Evolutionary conservation across 306 rosid species (phyloP), one percentile per base, ranked within the genome.

Genomic region (Quercus variabilis): DNA sequence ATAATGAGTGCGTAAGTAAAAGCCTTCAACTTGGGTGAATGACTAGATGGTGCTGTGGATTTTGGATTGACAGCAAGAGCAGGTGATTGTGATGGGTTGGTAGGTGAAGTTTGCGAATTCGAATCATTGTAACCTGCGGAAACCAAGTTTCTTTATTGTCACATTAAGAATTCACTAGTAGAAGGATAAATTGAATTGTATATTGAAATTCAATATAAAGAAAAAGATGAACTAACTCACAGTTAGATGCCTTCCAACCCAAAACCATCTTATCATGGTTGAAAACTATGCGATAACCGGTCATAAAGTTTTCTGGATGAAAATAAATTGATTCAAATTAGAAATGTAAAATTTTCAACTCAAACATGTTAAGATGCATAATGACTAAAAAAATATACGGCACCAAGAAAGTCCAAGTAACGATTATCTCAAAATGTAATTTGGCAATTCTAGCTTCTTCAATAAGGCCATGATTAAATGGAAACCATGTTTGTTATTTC

Each of bases 231-330:
- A 76, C 5, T 77, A 52, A 85, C 98, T 88, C 80, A 94, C 98
- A 94, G 21, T 92, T 28, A 3, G 95, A 86, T 64, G 72, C 80
- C 70, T 77, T 90, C 99, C 99, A 96, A 71, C 97, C 93, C 35
- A 96, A 76, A 30, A 86, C 74, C 86, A 63, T 90, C 84, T 85
- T 90, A 49, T 91, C 91, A 18, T 98, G 97, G 74, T 96, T 95
- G 69, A 96, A 96, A 64, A 86, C 73, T 55, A 96, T 57, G 6
- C 82, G 89, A 82, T 96, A 96, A 57, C 98, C 97, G 49, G 96
- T 89, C 99, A 96, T 96, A 90, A 96, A 91, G 90, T 96, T 93
- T 60, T 91, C 99, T 93, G 94, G 92, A 85, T 64, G 73, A 74
- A 87, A 23, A 77, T 70, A 13, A 72, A 73, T 51, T 23, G 55